These are phyloP conservation scores for Verbena officinalis DNA, from an alignment of 257 asterid species.

Conservation along the genomic window DNA sequence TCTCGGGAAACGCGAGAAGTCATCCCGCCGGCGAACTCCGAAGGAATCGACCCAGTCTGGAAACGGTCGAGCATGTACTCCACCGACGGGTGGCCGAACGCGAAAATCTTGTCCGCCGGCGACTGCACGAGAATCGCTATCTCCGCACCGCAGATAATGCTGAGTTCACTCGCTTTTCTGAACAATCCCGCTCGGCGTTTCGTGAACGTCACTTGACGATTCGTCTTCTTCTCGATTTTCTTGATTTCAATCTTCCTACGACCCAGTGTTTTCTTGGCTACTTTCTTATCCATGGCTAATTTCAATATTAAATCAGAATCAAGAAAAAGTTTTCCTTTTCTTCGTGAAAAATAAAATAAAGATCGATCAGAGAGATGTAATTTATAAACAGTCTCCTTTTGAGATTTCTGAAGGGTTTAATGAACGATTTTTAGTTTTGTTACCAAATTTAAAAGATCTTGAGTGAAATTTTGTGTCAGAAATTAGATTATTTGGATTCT, in stretches of 20 bases:
- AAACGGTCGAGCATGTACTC: slow-evolving; percentile 24
- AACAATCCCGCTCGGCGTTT: slow-evolving; percentile 42
- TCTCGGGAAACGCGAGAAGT: no score
- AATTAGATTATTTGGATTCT: no score
- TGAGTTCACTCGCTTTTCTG: slow-evolving; percentile 43
- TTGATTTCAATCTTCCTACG: slow-evolving; percentile 39
- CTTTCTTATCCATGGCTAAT: neutral
- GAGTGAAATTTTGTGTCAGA: no score
- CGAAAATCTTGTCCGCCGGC: slow-evolving; percentile 31
- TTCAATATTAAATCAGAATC: no score
- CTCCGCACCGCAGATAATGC: slow-evolving; percentile 35
- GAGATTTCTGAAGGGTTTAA: no score
- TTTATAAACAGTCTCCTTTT: no score
- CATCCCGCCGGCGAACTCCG: neutral
- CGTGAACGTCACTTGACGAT: slow-evolving; percentile 36
- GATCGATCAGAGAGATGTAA: no score
- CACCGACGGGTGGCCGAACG: slow-evolving; percentile 33
- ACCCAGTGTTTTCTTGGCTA: slow-evolving; percentile 35
- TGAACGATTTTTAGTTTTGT: no score
- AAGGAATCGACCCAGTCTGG: slow-evolving; percentile 2
- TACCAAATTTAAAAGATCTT: no score
- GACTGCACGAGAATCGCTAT: slow-evolving; percentile 40
- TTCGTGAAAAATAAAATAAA: no score
- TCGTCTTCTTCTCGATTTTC: slow-evolving; percentile 34
- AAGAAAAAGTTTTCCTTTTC: no score